Conservation (phyloP, 169 alveolate genomes). For the Plasmodium cynomolgi region DNA sequence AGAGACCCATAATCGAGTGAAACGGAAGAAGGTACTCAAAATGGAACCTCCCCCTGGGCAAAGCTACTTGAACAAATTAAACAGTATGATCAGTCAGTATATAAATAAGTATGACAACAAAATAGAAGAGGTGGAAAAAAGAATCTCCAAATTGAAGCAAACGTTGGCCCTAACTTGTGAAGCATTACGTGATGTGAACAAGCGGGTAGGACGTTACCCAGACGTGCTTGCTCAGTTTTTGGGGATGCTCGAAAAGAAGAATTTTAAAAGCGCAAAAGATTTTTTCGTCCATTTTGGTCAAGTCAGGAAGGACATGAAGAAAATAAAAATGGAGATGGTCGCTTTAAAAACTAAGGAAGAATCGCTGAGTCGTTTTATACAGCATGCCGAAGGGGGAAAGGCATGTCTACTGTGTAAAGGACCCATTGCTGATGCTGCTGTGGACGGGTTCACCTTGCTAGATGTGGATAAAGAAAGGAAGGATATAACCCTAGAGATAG, state of each 20-base stretch:
- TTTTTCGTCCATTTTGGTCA: neutral
- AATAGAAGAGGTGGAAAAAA: neutral
- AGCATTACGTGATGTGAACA: neutral
- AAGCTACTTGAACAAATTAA: neutral
- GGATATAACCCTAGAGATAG: neutral
- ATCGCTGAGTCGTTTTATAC: neutral
- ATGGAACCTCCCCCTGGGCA: neutral
- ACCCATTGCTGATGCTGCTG: neutral
- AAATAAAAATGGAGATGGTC: neutral
- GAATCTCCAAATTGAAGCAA: neutral
- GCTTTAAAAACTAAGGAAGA: constrained; percentile 15
- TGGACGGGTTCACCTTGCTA: neutral
- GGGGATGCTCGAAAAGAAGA: neutral
- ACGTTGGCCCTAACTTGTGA: neutral
- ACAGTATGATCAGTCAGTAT: neutral
- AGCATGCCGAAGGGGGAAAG: neutral
- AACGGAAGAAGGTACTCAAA: neutral
- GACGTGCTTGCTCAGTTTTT: neutral
- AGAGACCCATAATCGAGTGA: neutral
- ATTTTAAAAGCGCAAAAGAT: neutral
- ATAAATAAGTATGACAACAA: constrained; percentile 13
- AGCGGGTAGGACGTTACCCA: neutral
- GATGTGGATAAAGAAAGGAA: neutral
- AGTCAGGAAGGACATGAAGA: constrained; percentile 1
- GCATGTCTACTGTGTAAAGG: neutral